phyloP scores from a whole-genome alignment of 2,329 filamentous ascomycete genomes.

The Beauveria caledonica region DNA sequence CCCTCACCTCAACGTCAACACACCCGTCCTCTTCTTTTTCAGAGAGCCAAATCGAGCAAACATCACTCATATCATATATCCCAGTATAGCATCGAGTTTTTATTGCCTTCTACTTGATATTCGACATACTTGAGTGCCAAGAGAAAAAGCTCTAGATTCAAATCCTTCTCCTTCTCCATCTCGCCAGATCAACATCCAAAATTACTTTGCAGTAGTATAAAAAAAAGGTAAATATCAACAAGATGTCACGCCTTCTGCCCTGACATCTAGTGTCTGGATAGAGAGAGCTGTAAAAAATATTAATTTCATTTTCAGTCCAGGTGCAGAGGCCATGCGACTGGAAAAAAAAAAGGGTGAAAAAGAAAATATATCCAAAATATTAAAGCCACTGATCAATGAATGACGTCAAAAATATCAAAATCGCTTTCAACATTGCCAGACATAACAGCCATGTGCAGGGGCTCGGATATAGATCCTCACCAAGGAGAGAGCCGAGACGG shows the following conservation, averaged over 20 bases:
- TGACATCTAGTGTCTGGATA: not conserved
- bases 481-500: not conserved
- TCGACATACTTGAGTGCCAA: not conserved
- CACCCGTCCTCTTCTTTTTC: too few species aligned
- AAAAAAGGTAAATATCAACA: not conserved
- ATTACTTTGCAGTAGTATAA: not conserved
- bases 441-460: not conserved
- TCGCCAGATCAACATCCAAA: not conserved
- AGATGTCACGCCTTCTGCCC: not conserved
- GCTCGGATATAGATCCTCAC: constrained; percentile 9
- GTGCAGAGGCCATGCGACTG: not conserved
- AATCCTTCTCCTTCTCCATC: not conserved
- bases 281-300: not conserved
- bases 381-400: not conserved
- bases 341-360: not conserved
- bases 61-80: not conserved
- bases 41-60: too few species aligned
- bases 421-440: constrained; percentile 7
- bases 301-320: not conserved
- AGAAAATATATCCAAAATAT: constrained; percentile 5
- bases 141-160: not conserved
- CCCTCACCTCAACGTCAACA: too few species aligned
- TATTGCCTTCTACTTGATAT: not conserved
- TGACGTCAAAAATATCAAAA: constrained; percentile 7
- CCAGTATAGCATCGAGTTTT: not conserved